Evolutionary conservation across 371 early-diverging fungal species (phyloP).

Genomic region (Nematocida parisii): DNA sequence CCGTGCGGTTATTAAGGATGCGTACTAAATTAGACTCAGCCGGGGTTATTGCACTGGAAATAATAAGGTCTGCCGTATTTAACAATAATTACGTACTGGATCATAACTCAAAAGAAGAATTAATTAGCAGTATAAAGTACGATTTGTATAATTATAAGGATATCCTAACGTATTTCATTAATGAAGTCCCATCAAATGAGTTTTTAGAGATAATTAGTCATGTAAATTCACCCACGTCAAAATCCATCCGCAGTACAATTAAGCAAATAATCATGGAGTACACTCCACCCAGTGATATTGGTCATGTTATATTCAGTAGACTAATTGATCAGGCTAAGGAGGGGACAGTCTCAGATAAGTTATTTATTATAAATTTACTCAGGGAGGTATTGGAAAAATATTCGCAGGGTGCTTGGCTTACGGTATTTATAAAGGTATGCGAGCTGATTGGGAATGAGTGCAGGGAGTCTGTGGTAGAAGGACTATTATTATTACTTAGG

Average conservation of each 20-base stretch:
- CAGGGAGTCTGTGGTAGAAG: background rate
- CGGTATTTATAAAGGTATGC: constrained; percentile 21
- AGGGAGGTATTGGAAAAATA: background rate
- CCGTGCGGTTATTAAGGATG: background rate
- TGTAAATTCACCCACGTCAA: constrained; percentile 31
- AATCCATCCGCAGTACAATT: constrained; percentile 8
- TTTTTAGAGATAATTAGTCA: constrained; percentile 33
- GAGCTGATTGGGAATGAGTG: constrained; percentile 45
- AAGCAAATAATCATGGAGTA: constrained; percentile 17
- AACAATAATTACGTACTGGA: background rate
- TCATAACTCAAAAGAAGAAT: constrained; percentile 2
- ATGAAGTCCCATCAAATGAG: constrained; percentile 29
- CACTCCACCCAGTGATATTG: background rate
- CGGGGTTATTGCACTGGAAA: constrained; percentile 25
- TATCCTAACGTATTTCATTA: constrained; percentile 32
- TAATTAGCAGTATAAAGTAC: constrained; percentile 38
- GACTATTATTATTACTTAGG: constrained; percentile 12
- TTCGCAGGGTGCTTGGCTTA: constrained; percentile 46
- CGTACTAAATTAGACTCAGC: constrained; percentile 43
- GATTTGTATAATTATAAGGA: constrained; percentile 52
- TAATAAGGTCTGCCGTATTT: constrained; percentile 33
- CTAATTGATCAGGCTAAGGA: constrained; percentile 18
- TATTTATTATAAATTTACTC: constrained; percentile 37
- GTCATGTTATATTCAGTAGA: background rate
- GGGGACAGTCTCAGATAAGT: constrained; percentile 16